Evolutionary conservation across 1,284 basidiomycete genomes (phyloP), one percentile per base, ranked within the genome.

Genomic region (Meira miltonrushii): DNA sequence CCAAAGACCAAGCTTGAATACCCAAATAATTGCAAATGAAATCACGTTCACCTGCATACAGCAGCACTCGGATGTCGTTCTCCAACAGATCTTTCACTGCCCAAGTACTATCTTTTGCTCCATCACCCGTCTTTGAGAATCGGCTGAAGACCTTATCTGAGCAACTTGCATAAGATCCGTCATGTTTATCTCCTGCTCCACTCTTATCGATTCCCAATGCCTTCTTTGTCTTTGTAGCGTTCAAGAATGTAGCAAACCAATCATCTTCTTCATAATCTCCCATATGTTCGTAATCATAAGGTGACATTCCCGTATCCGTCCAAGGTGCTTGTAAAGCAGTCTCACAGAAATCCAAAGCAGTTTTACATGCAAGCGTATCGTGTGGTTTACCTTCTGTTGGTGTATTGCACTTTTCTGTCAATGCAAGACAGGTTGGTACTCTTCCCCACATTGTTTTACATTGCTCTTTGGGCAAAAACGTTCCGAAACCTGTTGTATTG

Each of bases 11-110:
- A 40, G 55, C 53, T 10, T 61, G 61, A 54, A 71, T 74, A 25
- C 74, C 75, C 12, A 72, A 41, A 49, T 60, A 70, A 64, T 78
- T 78, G 65, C 75, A 78, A 57, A 76, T 76, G 48, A 73, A 75
- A 49, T 76, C 74, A 11, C 68, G 57, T 10, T 54, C 47, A 38
- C 74, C 74, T 15, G 62, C 65, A 60, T 77, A 77, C 17, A 64
- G 61, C 12, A 75, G 53, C 17, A 78, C 75, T 10, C 74, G 60
- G 1, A 75, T 66, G 41, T 62, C 58, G 10, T 63, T 50, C 7
- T 59, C 57, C 15, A 78, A 60, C 13, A 75, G 50, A 12, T 60
- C 64, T 7, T 52, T 12, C 1, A 78, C 73, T 7, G 58, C 58
- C 72, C 72, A 76, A 15, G 67, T 74, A 11, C 66, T 68, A 12